Evolutionary conservation across 345 rosid genomes (phyloP).

Genomic region (Litchi chinensis): DNA sequence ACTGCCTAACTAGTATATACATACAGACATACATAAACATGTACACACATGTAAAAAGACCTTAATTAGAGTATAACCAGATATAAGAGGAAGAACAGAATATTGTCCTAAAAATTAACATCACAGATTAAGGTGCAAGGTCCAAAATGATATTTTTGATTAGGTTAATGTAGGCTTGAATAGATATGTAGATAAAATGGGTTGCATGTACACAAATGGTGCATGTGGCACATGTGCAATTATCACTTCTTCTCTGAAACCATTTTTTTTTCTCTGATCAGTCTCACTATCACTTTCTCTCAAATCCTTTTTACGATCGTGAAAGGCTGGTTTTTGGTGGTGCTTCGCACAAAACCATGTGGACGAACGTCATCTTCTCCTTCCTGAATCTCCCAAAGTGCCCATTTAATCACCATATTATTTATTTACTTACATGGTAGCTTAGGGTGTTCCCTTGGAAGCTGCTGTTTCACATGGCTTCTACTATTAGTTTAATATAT

Average conservation of each 20-base stretch:
- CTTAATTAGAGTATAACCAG: no score
- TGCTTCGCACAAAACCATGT: constrained; percentile 20
- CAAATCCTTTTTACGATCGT: constrained; percentile 5
- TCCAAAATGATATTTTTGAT: no score
- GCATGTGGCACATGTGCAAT: constrained; percentile 11
- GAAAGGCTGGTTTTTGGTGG: constrained; percentile 23
- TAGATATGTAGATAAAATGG: not conserved
- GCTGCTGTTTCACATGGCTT: constrained; percentile 35
- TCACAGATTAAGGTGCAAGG: no score
- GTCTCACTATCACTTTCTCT: no score
- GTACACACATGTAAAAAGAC: no score
- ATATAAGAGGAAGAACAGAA: no score
- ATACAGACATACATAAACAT: no score
- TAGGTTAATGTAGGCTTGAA: not conserved
- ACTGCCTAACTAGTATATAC: no score
- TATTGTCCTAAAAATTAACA: no score
- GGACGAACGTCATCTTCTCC: constrained; percentile 9
- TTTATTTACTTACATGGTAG: not conserved
- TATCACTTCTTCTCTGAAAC: not conserved
- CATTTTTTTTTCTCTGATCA: no score
- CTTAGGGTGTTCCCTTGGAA: not conserved
- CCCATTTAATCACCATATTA: not conserved
- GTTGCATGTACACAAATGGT: not conserved
- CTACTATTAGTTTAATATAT: not conserved
- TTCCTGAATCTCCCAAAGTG: not conserved